Percentiles rank a stretch among this genome's conserved stretches.
phyloP scores from a whole-genome alignment of 176 grass and related monocot genomes.

The Avena insularis region DNA sequence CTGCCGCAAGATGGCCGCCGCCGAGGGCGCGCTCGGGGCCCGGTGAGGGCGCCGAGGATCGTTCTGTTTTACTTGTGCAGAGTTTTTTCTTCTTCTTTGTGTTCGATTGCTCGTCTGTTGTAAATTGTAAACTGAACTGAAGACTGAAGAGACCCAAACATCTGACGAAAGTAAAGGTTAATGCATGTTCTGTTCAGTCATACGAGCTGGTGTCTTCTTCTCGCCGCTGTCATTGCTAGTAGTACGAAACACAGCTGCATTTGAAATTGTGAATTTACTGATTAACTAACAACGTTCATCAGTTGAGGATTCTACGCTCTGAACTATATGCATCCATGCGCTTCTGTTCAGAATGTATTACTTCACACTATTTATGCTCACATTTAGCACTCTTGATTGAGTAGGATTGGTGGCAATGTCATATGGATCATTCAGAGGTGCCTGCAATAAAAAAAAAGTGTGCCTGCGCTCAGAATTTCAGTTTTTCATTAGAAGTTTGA shows the following conservation, averaged over 20 bases:
- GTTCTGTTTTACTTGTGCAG: background rate
- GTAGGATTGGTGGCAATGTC: background rate
- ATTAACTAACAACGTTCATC: background rate
- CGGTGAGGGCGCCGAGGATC: background rate
- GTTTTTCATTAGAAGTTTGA: background rate
- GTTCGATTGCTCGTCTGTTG: background rate
- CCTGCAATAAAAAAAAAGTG: background rate
- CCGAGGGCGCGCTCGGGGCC: slow-evolving; percentile 41
- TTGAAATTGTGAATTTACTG: background rate
- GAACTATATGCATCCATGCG: background rate
- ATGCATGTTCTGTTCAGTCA: background rate
- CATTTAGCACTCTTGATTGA: background rate
- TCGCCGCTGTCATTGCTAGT: background rate
- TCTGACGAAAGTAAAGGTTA: background rate
- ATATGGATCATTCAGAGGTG: background rate
- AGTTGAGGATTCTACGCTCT: too few species aligned
- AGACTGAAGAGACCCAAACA: background rate
- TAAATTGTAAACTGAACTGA: slow-evolving; percentile 1
- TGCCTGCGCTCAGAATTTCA: too few species aligned
- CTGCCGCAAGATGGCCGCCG: slow-evolving; percentile 69
- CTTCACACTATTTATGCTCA: background rate
- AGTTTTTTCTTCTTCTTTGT: too few species aligned
- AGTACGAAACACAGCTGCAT: too few species aligned
- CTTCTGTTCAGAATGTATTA: too few species aligned
- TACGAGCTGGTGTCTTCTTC: background rate